Evolutionary conservation across 352 stramenopile genomes (phyloP).

Genomic region (Pythium rhizo-oryzae): DNA sequence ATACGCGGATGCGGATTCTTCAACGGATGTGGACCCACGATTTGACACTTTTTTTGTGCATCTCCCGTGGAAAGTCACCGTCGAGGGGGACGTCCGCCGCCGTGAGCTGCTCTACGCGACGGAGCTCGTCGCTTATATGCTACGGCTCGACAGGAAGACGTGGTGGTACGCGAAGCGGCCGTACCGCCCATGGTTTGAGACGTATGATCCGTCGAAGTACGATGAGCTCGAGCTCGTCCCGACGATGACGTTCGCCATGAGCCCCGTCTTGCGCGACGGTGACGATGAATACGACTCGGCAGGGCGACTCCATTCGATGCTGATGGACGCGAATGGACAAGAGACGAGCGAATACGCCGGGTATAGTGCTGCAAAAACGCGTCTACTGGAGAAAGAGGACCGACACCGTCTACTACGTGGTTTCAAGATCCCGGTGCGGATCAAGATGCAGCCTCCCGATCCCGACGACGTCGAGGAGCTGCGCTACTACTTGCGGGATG

Average conservation of each 20-base stretch:
- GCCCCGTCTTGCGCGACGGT: background rate
- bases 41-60: conserved; percentile 8
- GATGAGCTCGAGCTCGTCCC: conserved; percentile 5
- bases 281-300: background rate
- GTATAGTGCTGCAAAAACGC: background rate
- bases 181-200: conserved; percentile 1
- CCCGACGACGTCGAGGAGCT: background rate
- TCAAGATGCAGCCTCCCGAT: background rate
- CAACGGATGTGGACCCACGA: background rate
- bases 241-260: conserved; percentile 5
- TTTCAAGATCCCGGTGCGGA: background rate
- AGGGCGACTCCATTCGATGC: background rate
- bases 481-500: background rate
- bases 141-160: background rate
- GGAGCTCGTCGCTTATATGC: conserved; percentile 13
- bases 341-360: background rate
- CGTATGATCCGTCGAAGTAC: conserved; percentile 2
- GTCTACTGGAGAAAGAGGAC: conserved; percentile 3
- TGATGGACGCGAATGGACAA: background rate
- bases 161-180: conserved; percentile 3
- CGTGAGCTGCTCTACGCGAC: background rate
- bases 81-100: background rate
- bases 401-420: background rate
- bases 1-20: background rate
- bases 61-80: background rate